A percentile compares a stretch with the other conserved stretches of the same genome.
Conservation (phyloP, 768 basidiomycete species). For the Hydnum rufescens region DNA sequence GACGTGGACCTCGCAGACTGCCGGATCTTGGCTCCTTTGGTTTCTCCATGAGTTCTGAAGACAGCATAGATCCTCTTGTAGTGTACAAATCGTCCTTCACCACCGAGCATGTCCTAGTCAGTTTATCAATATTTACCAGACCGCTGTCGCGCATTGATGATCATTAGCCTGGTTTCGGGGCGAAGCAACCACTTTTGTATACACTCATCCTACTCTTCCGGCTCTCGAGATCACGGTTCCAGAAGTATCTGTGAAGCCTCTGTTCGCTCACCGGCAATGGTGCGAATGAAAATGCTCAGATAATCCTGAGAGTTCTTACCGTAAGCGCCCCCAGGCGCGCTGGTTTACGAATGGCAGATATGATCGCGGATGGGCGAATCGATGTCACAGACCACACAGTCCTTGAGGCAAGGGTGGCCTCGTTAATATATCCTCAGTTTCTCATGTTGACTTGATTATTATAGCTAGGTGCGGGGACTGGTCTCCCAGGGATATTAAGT, state of each 20-base stretch:
- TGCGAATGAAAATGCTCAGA: too few relatives aligned
- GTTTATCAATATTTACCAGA: neutral
- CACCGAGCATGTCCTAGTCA: neutral
- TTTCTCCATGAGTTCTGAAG: too few relatives aligned
- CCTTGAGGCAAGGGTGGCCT: neutral
- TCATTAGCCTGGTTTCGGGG: neutral
- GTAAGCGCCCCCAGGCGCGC: too few relatives aligned
- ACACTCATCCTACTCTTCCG: neutral
- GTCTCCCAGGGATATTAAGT: neutral
- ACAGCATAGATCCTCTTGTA: neutral
- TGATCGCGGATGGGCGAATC: neutral
- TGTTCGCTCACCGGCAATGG: conserved; percentile 1
- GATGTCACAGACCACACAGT: neutral
- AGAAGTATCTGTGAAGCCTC: neutral
- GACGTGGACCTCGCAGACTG: too few relatives aligned
- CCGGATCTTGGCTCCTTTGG: too few relatives aligned
- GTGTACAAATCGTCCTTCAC: neutral
- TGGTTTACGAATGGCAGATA: neutral
- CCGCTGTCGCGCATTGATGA: neutral
- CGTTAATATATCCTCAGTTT: neutral
- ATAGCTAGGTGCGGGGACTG: neutral
- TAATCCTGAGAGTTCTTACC: too few relatives aligned
- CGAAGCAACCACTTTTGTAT: neutral
- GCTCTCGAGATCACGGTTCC: neutral
- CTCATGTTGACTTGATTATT: neutral